These are phyloP conservation scores for Hanseniaspora thailandica DNA, from an alignment of 805 yeast species.

Conservation along the genomic window DNA sequence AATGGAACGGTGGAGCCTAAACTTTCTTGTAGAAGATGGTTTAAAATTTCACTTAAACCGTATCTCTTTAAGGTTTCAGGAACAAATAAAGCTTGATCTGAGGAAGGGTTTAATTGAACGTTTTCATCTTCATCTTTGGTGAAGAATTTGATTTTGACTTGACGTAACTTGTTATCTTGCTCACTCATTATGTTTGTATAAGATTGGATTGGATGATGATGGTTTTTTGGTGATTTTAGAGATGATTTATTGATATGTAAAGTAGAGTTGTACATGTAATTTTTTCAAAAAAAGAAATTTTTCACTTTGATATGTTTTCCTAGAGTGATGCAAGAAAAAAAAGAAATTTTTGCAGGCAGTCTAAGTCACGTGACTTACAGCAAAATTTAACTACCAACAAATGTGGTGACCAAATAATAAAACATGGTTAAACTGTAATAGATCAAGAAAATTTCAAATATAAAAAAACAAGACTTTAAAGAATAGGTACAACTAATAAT, in stretches of 20 bases:
- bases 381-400: too few relatives aligned
- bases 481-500: not conserved
- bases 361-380: not conserved
- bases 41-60: slow-evolving; percentile 90
- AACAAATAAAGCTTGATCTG: slow-evolving; percentile 73
- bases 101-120: slow-evolving; percentile 46
- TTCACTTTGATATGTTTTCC: not conserved
- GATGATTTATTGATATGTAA: too few relatives aligned
- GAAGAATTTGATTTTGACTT: slow-evolving; percentile 68
- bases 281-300: not conserved
- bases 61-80: slow-evolving; percentile 78
- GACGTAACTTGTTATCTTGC: slow-evolving; percentile 28
- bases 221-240: not conserved
- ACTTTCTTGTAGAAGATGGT: slow-evolving; percentile 56
- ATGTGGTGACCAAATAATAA: too few relatives aligned
- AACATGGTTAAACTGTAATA: too few relatives aligned
- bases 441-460: too few relatives aligned
- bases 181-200: slow-evolving; percentile 14
- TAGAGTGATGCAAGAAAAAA: too few relatives aligned
- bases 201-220: too few relatives aligned
- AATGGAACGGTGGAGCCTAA: slow-evolving; percentile 55
- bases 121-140: slow-evolving; percentile 73
- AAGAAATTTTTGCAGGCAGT: not conserved
- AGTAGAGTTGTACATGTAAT: too few relatives aligned
- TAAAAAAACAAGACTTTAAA: not conserved